Base-by-base conservation (phyloP, 148 eudicot genomes). In the Spergularia bocconei region DNA sequence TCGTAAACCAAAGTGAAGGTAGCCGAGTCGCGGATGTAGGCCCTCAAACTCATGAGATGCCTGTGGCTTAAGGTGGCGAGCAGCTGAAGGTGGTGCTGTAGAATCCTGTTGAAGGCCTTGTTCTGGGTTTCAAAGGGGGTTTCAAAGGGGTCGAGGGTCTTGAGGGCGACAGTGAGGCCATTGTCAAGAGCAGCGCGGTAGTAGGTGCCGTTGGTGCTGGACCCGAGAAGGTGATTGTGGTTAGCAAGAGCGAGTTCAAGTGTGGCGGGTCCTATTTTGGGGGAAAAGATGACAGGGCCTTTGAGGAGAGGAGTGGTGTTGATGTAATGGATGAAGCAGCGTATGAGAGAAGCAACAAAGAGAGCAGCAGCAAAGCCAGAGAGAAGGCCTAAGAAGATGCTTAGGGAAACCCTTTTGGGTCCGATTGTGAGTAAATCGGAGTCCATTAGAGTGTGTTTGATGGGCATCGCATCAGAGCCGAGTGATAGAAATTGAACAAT, bases 271-370 rank as follows among this genome's bases (percentile, higher is more conserved):
- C 82, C 82, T 52, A 93, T 93, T 64, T 80, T 85, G 0, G 97
- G 97, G 75, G 97, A 93, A 61, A 93, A 93, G 8, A 93, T 83
- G 33, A 91, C 90, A 17, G 98, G 93, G 69, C 95, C 95, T 63
- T 84, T 91, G 72, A 91, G 91, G 63, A 87, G 67, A 36, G 97
- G 98, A 73, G 89, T 82, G 20, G 75, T 82, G 73, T 80, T 87
- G 0, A 93, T 75, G 79, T 81, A 87, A 5, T 68, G 79, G 25
- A 90, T 67, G 73, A 91, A 89, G 67, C 87, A 88, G 52, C 91
- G 79, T 7, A 91, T 72, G 17, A 84, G 38, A 33, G 50, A 81
- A 79, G 90, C 91, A 57, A 87, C 84, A 23, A 93, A 73, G n/a
- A 90, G 55, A 33, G 98, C 84, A 59, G 77, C 62, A 55, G 73